Evolutionary conservation across 2,329 filamentous ascomycete species (phyloP).

Genomic region (Nemania abortiva): DNA sequence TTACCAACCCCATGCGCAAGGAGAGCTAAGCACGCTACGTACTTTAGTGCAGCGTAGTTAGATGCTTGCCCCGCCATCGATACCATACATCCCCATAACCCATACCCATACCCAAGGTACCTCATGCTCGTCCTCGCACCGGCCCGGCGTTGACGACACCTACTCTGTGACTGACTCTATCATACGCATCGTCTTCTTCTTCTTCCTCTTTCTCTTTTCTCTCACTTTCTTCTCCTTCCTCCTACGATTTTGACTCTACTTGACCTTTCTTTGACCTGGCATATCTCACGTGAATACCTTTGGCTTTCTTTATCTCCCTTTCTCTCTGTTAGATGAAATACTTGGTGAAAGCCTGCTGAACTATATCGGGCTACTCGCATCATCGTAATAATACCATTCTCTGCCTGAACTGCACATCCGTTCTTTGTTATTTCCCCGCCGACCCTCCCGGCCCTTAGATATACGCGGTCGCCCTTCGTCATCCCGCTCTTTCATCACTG

Average conservation of each 20-base stretch:
- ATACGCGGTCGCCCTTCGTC: slow-evolving; percentile 35
- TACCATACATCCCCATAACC: slow-evolving; percentile 19
- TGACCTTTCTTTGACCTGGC: slow-evolving; percentile 23
- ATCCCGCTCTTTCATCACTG: slow-evolving; percentile 22
- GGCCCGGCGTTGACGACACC: slow-evolving; percentile 37
- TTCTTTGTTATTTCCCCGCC: slow-evolving; percentile 39
- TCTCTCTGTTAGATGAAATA: slow-evolving; percentile 22
- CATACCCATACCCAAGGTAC: background rate
- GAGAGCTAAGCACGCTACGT: slow-evolving; percentile 22
- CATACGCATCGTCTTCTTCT: slow-evolving; percentile 26
- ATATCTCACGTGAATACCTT: slow-evolving; percentile 40
- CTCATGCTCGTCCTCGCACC: slow-evolving; percentile 27
- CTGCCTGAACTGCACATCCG: slow-evolving; percentile 41
- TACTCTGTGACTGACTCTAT: slow-evolving; percentile 30
- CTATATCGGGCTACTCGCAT: slow-evolving; percentile 30
- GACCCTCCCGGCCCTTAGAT: slow-evolving; percentile 34
- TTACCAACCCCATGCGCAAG: slow-evolving; percentile 28
- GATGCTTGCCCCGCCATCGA: slow-evolving; percentile 35
- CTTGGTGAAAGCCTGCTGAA: slow-evolving; percentile 26
- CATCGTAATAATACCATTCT: slow-evolving; percentile 45
- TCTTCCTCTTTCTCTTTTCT: background rate
- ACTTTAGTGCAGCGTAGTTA: background rate
- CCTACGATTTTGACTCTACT: slow-evolving; percentile 25
- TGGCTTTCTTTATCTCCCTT: slow-evolving; percentile 31
- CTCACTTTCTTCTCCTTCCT: slow-evolving; percentile 10